phyloP scores from a whole-genome alignment of 148 eudicot genomes.

The Vaccinium macrocarpon region DNA sequence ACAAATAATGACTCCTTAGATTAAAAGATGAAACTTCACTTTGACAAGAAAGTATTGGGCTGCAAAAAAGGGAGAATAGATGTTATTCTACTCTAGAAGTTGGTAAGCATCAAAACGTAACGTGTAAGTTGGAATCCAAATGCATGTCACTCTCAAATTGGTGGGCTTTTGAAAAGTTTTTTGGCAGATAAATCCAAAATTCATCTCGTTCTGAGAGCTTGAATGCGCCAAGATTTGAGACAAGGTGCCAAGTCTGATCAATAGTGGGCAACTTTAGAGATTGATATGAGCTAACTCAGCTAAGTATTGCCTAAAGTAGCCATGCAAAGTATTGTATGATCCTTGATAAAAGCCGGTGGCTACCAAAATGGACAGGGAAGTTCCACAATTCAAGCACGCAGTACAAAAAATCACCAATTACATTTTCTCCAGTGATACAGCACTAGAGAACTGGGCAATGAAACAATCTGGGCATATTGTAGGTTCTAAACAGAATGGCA shows the following conservation, averaged over 20 bases:
- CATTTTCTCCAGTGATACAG: not conserved
- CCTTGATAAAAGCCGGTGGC: not conserved
- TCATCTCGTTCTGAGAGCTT: not conserved
- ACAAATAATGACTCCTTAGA: constrained; percentile 12
- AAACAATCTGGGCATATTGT: not conserved
- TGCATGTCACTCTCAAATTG: not conserved
- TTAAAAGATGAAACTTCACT: not conserved
- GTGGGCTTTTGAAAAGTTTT: not conserved
- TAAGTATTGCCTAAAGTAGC: not conserved
- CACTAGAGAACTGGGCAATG: not conserved
- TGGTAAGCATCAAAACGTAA: no score
- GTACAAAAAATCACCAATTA: not conserved
- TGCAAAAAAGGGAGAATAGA: not conserved
- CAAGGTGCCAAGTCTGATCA: not conserved
- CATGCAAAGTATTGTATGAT: not conserved
- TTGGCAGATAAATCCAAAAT: not conserved
- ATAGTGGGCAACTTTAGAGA: not conserved
- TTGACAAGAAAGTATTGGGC: not conserved
- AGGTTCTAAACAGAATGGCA: not conserved
- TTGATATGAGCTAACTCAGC: not conserved
- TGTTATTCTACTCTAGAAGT: not conserved
- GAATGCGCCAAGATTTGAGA: not conserved
- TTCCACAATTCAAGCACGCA: no score
- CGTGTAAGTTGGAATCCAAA: not conserved
- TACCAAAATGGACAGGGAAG: no score